Evolutionary conservation across 176 grass and related monocot genomes (phyloP), one percentile per base, ranked within the genome.

Genomic region (Eleusine indica): DNA sequence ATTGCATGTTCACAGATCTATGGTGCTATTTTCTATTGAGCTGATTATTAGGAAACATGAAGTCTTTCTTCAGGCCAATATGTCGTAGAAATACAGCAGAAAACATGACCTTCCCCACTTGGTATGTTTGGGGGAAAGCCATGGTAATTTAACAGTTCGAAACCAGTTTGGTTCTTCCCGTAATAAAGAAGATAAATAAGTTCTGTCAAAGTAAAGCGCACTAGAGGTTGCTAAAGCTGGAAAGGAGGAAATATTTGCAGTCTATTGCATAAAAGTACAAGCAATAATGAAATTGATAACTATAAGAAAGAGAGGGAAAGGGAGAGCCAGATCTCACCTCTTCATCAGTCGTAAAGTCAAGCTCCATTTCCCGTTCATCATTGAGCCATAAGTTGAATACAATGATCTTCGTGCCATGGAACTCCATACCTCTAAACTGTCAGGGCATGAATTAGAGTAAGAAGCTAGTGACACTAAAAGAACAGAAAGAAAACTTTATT

Each of bases 361-460:
- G 87, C 77, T 89, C 87, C 77, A 89, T 85, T 85, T 89, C 76
- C 41, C 44, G 12, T 18, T 44, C 76, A 85, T 80, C 82, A 7
- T 89, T 89, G 35, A 89, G 75, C 82, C 87, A 89, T 53, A 89
- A 76, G 53, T 89, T 89, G 35, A 44, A 89, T 64, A 89, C 22
- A 63, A 80, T 49, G 25, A 89, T 62, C 84, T 81, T 89, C 56
- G 82, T 85, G 42, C 87, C 87, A 76, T 89, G 82, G 64, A 17
- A 70, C 58, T 67, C 82, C 65, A 89, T 89, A 57, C 63, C 35
- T 35, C 5, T 58, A 17, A 85, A 89, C 87, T 89, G 87, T 81
- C 42, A 81, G 11, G 21, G 74, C 18, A 63, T 37, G 65, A 39
- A 75, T 46, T 40, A 30, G 2, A 62, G 66, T 82, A 73, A 74